Conservation (phyloP, 228 moss, liverwort and hornwort genomes). For the Sphagnum fallax region DNA sequence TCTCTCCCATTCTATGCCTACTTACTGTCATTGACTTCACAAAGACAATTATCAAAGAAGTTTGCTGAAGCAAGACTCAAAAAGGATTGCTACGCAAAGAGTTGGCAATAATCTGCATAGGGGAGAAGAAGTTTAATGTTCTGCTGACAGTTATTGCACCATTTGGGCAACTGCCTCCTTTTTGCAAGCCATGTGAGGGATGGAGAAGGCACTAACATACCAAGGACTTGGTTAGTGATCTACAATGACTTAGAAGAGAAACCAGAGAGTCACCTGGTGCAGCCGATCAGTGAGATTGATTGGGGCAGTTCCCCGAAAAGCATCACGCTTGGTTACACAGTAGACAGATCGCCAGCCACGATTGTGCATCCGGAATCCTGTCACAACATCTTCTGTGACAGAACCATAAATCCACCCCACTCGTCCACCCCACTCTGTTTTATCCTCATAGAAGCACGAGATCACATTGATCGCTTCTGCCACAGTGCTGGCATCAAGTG, state of each 20-base stretch:
- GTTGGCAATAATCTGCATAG: no score
- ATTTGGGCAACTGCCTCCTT: no score
- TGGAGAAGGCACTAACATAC: no score
- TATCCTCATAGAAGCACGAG: constrained; percentile 58
- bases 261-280: constrained; percentile 35
- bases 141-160: no score
- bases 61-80: no score
- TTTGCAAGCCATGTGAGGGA: no score
- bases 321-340: constrained; percentile 61
- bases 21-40: no score
- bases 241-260: not conserved
- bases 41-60: no score
- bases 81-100: no score
- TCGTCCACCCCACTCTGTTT: constrained; percentile 55
- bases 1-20: no score
- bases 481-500: constrained; percentile 41
- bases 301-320: constrained; percentile 57
- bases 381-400: constrained; percentile 57
- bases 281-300: constrained; percentile 56
- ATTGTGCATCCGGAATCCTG: constrained; percentile 58
- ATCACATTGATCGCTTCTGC: constrained; percentile 62
- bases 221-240: no score
- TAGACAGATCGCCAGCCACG: constrained; percentile 62
- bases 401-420: constrained; percentile 66
- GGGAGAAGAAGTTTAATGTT: no score